Evolutionary conservation across 352 stramenopile species (phyloP).

Genomic region (Phytophthora syringae): DNA sequence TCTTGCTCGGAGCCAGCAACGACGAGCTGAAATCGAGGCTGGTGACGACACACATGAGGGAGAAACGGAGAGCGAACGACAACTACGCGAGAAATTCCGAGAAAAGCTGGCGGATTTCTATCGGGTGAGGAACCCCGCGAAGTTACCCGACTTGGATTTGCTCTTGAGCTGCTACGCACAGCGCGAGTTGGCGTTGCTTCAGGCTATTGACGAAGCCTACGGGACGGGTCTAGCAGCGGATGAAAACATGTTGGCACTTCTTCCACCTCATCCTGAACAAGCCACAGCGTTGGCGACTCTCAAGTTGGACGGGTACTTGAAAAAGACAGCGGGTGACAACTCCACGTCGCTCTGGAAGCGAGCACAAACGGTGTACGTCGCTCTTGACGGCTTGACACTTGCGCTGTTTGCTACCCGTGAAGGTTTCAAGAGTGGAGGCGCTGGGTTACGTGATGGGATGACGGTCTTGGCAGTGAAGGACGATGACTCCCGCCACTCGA

Average conservation of each 20-base stretch:
- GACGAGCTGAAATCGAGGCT: constrained; percentile 8
- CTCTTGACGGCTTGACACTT: constrained; percentile 48
- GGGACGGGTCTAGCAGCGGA: constrained; percentile 39
- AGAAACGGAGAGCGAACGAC: constrained; percentile 27
- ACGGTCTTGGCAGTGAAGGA: constrained; percentile 45
- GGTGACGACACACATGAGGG: neutral
- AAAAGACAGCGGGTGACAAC: constrained; percentile 33
- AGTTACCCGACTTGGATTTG: constrained; percentile 56
- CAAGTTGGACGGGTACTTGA: constrained; percentile 48
- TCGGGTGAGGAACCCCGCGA: constrained; percentile 56
- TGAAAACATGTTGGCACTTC: constrained; percentile 36
- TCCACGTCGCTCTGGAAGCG: constrained; percentile 43
- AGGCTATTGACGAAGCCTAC: constrained; percentile 59
- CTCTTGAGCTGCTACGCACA: constrained; percentile 52
- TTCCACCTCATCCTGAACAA: constrained; percentile 41
- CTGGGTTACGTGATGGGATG: constrained; percentile 25
- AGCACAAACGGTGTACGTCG: constrained; percentile 52
- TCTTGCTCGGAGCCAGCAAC: constrained; percentile 25
- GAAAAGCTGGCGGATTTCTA: constrained; percentile 61
- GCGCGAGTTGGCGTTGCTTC: constrained; percentile 51
- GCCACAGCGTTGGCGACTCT: constrained; percentile 38
- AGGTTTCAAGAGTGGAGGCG: constrained; percentile 53
- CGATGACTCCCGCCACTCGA: constrained; percentile 19
- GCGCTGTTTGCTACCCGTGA: constrained; percentile 67
- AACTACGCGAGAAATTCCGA: constrained; percentile 36